phyloP scores from a whole-genome alignment of 2,329 filamentous ascomycete species.

The Fusarium torreyae region DNA sequence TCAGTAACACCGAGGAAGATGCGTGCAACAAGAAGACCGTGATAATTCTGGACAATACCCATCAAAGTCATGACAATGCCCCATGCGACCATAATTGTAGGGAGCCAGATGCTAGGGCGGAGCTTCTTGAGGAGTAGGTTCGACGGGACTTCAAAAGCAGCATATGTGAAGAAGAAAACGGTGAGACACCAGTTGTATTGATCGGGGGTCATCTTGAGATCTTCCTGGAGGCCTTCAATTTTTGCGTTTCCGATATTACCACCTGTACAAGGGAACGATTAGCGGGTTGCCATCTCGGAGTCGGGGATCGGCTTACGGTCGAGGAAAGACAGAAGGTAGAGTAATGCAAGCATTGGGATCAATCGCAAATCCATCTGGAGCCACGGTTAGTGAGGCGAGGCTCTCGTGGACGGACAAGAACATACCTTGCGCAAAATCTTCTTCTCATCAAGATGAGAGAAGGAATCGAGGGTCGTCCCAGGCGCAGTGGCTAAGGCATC shows the following conservation, averaged over 20 bases:
- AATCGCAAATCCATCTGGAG: slow-evolving; percentile 66
- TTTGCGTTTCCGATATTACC: slow-evolving; percentile 79
- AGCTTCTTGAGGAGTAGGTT: slow-evolving; percentile 83
- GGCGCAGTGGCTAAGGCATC: slow-evolving; percentile 34
- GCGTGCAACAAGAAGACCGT: slow-evolving; percentile 64
- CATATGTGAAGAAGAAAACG: slow-evolving; percentile 86
- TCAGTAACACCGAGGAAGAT: slow-evolving; percentile 77
- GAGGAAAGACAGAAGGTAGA: slow-evolving; percentile 79
- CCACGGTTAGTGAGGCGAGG: slow-evolving; percentile 15
- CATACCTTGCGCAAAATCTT: slow-evolving; percentile 69
- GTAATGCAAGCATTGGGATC: slow-evolving; percentile 74
- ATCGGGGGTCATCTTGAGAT: slow-evolving; percentile 70
- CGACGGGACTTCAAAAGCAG: slow-evolving; percentile 81
- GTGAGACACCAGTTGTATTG: slow-evolving; percentile 80
- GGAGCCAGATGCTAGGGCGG: slow-evolving; percentile 81
- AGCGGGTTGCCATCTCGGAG: not conserved
- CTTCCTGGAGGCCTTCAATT: slow-evolving; percentile 70
- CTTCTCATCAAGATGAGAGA: slow-evolving; percentile 62
- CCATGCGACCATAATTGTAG: slow-evolving; percentile 80
- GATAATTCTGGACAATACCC: slow-evolving; percentile 66
- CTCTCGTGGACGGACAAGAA: not conserved
- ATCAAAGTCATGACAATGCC: slow-evolving; percentile 65
- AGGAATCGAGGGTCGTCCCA: slow-evolving; percentile 44
- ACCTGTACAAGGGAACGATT: slow-evolving; percentile 48
- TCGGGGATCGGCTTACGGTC: slow-evolving; percentile 61